A percentile compares a stretch with the other conserved stretches of the same genome.
Conservation (phyloP, 495 filamentous ascomycete genomes). For the Astrothelium macrocarpum region DNA sequence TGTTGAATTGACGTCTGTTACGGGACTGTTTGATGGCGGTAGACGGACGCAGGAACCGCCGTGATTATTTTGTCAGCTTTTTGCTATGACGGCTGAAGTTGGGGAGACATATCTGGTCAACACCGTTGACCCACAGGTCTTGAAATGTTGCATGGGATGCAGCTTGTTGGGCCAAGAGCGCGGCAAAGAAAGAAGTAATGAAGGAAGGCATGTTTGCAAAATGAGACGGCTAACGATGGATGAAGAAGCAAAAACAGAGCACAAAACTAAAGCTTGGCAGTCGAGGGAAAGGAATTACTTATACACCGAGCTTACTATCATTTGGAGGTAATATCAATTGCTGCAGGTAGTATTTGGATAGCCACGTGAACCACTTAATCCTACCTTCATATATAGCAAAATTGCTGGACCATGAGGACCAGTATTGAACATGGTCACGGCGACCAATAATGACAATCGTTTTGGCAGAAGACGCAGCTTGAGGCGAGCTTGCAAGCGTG, state of each 20-base stretch:
- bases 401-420: neutral
- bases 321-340: neutral
- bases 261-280: neutral
- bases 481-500: neutral
- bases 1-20: neutral
- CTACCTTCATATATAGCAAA: neutral
- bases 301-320: neutral
- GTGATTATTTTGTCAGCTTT: constrained; percentile 3
- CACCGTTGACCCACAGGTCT: constrained; percentile 1
- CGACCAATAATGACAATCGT: neutral
- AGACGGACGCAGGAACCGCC: constrained; percentile 13
- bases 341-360: neutral
- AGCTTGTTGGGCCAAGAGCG: neutral
- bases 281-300: neutral
- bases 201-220: neutral
- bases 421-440: neutral
- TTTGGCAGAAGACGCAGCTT: neutral
- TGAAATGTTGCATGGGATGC: constrained; percentile 4
- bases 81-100: neutral
- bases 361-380: constrained; percentile 1
- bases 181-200: neutral
- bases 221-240: neutral
- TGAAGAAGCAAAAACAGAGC: neutral
- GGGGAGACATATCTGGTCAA: constrained; percentile 10
- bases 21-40: constrained; percentile 1